Evolutionary conservation across 768 basidiomycete species (phyloP).

Genomic region (Dentipellis fragilis): DNA sequence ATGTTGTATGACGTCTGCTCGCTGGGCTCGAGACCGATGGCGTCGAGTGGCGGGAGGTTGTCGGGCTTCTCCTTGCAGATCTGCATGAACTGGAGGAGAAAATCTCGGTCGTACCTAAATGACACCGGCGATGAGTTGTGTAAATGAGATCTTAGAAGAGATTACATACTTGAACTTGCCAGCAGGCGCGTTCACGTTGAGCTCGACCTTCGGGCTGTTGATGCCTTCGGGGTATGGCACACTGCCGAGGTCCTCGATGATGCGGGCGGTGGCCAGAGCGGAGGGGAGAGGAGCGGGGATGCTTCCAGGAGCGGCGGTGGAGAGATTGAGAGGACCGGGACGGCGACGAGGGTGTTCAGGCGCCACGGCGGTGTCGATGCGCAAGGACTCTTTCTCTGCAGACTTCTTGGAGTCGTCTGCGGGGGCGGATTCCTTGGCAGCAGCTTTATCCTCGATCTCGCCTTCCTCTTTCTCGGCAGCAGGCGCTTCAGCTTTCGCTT

Average conservation of each 20-base stretch:
- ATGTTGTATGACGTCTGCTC: constrained; percentile 45
- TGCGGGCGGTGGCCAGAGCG: constrained; percentile 70
- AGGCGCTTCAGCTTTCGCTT: constrained; percentile 27
- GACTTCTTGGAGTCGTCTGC: constrained; percentile 28
- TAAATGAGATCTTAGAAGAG: no score
- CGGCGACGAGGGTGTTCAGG: no score
- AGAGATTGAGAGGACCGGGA: constrained; percentile 68
- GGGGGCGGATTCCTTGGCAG: constrained; percentile 25
- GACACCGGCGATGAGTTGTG: no score
- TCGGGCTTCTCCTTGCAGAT: constrained; percentile 95
- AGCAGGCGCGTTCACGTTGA: constrained; percentile 74
- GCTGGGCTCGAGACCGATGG: constrained; percentile 80
- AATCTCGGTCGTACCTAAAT: constrained; percentile 95
- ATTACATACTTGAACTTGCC: constrained; percentile 74
- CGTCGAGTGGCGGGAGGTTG: constrained; percentile 77
- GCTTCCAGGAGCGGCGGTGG: constrained; percentile 34
- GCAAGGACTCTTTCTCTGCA: constrained; percentile 42
- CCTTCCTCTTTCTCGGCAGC: constrained; percentile 37
- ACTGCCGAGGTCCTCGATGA: constrained; percentile 72
- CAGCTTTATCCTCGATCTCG: constrained; percentile 32
- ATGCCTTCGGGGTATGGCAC: constrained; percentile 79
- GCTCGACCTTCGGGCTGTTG: constrained; percentile 71
- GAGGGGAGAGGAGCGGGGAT: constrained; percentile 43
- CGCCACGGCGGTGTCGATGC: constrained; percentile 53
- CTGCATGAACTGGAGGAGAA: constrained; percentile 93